Evolutionary conservation across 768 basidiomycete species (phyloP).

Genomic region (Boletus speciosus): DNA sequence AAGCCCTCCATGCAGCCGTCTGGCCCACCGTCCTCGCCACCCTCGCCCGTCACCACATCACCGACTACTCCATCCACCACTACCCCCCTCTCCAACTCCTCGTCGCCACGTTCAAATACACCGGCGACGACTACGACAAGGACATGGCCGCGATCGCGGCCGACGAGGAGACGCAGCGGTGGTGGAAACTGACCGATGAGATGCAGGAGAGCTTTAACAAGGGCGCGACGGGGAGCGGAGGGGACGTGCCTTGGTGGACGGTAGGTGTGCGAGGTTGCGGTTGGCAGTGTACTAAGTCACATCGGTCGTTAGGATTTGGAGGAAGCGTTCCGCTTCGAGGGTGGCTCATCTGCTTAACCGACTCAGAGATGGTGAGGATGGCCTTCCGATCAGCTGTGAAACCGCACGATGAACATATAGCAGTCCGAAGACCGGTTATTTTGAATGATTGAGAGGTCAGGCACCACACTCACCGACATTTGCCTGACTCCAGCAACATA

Average conservation of each 20-base stretch:
- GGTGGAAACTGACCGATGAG: conserved; percentile 74
- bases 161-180: conserved; percentile 66
- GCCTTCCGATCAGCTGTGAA: neutral
- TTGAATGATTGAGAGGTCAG: neutral
- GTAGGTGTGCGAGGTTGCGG: conserved; percentile 30
- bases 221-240: conserved; percentile 66
- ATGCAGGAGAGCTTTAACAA: conserved; percentile 79
- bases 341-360: conserved; percentile 19
- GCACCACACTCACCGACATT: neutral
- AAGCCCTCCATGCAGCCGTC: conserved; percentile 54
- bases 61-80: conserved; percentile 76
- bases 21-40: conserved; percentile 71
- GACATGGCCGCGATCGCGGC: conserved; percentile 66
- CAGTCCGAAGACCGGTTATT: neutral
- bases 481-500: neutral
- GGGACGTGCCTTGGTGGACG: conserved; percentile 69
- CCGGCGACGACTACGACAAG: conserved; percentile 55
- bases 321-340: conserved; percentile 72
- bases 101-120: conserved; percentile 79
- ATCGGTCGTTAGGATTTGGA: conserved; percentile 42
- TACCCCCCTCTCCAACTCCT: conserved; percentile 60
- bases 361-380: too few species aligned
- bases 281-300: neutral
- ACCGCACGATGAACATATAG: neutral
- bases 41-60: conserved; percentile 57